Percentiles rank a stretch among this genome's conserved stretches.
Conservation (phyloP, 805 yeast species). For the Wickerhamiella shivajii region DNA sequence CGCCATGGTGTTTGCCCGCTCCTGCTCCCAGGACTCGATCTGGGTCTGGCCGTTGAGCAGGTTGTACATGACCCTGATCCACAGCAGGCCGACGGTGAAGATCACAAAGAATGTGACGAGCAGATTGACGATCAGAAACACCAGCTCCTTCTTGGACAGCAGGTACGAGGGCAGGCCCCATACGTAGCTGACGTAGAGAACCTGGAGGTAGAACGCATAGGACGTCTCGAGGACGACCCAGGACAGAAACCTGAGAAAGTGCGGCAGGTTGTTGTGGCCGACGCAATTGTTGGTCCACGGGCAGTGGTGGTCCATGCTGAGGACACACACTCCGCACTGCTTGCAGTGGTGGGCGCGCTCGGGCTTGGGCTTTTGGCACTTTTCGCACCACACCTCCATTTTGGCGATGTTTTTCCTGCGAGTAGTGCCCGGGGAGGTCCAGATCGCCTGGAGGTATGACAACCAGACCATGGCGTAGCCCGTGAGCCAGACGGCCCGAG, state of each 20-base stretch:
- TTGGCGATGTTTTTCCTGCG: conserved; percentile 18
- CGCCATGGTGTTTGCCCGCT: conserved; percentile 57
- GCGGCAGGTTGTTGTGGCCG: conserved; percentile 69
- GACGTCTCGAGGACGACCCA: conserved; percentile 31
- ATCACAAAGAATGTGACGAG: conserved; percentile 47
- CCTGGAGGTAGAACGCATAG: conserved; percentile 21
- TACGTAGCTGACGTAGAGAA: conserved; percentile 12
- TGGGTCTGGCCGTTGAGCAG: conserved; percentile 61
- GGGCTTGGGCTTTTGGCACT: conserved; percentile 24
- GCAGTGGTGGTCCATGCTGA: conserved; percentile 51
- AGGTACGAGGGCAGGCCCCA: conserved; percentile 41
- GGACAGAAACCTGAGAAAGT: conserved; percentile 56
- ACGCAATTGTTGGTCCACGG: conserved; percentile 91
- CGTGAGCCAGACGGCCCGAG: not conserved
- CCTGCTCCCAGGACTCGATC: conserved; percentile 86
- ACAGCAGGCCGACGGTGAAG: conserved; percentile 42
- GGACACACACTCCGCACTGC: conserved; percentile 26
- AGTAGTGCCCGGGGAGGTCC: conserved; percentile 43
- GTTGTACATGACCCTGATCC: conserved; percentile 45
- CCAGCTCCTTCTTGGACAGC: conserved; percentile 37
- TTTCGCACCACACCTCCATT: conserved; percentile 12
- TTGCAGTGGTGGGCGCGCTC: conserved; percentile 32
- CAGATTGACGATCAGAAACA: conserved; percentile 38
- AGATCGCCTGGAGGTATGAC: conserved; percentile 57
- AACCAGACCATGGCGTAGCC: conserved; percentile 46